Evolutionary conservation across 176 grass and related monocot species (phyloP).

Genomic region (Eragrostis nindensis): DNA sequence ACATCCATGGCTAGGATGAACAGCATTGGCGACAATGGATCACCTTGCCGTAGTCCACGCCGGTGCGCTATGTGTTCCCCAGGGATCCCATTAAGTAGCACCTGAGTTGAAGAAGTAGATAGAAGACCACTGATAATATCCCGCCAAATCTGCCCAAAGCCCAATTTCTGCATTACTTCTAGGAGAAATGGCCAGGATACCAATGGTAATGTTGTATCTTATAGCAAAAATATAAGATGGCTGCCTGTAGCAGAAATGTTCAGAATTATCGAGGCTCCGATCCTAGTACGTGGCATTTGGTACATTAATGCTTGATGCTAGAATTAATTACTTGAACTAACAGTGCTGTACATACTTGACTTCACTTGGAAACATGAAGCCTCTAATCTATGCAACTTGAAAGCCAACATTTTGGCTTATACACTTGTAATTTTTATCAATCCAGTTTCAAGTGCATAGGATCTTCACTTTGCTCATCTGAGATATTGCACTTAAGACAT

Average conservation of each 20-base stretch:
- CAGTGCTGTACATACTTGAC: neutral
- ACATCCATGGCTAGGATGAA: no score
- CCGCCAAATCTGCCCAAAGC: no score
- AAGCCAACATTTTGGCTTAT: neutral
- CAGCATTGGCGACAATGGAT: no score
- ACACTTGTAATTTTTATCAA: neutral
- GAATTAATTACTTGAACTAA: constrained; percentile 4
- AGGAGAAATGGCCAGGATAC: no score
- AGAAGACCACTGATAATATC: no score
- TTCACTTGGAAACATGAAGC: neutral
- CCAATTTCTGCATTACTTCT: no score
- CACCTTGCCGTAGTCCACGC: no score
- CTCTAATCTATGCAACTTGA: neutral
- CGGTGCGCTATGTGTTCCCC: no score
- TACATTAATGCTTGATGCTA: neutral
- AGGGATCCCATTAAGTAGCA: no score
- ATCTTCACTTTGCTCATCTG: neutral
- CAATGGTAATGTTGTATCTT: no score
- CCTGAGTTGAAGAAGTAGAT: no score
- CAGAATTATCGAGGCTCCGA: neutral
- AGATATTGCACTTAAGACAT: constrained; percentile 1
- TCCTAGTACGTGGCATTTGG: neutral
- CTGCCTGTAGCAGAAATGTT: neutral
- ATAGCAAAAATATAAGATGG: neutral
- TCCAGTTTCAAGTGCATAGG: neutral